phyloP scores from a whole-genome alignment of 192 early-diverging fungal species.

The Diversispora epigaea region DNA sequence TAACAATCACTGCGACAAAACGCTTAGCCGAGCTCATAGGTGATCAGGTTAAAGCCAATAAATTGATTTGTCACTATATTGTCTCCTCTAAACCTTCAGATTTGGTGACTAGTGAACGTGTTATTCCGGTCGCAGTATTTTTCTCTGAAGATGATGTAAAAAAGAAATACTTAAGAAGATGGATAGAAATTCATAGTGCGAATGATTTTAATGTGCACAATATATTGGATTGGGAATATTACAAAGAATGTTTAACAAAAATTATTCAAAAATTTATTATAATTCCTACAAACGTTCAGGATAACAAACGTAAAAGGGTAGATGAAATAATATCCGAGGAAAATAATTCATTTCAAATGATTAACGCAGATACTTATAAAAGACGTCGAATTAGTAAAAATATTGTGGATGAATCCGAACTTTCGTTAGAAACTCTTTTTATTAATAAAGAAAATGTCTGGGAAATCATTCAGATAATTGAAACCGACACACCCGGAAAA shows the following conservation, averaged over 20 bases:
- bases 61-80: constrained; percentile 92
- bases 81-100: constrained; percentile 83
- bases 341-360: constrained; percentile 88
- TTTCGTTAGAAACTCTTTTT: too few species aligned
- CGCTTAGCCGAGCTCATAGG: constrained; percentile 96
- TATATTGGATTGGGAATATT: constrained; percentile 98
- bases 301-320: constrained; percentile 46
- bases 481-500: constrained; percentile 82
- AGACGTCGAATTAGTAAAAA: constrained; percentile 58
- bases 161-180: constrained; percentile 84
- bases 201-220: constrained; percentile 82
- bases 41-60: constrained; percentile 97
- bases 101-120: constrained; percentile 77
- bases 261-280: constrained; percentile 98
- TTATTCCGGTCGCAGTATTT: constrained; percentile 94
- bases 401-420: too few species aligned
- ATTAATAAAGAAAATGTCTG: too few species aligned
- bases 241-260: constrained; percentile 90
- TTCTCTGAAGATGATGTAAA: constrained; percentile 73
- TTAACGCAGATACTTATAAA: constrained; percentile 55
- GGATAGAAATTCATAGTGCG: constrained; percentile 82
- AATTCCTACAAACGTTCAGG: constrained; percentile 97
- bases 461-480: constrained; percentile 82
- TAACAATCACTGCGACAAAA: constrained; percentile 90
- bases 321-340: constrained; percentile 84